These are phyloP conservation scores for Trichoderma polysporum DNA, from an alignment of 2,329 filamentous ascomycete genomes.

Conservation along the genomic window DNA sequence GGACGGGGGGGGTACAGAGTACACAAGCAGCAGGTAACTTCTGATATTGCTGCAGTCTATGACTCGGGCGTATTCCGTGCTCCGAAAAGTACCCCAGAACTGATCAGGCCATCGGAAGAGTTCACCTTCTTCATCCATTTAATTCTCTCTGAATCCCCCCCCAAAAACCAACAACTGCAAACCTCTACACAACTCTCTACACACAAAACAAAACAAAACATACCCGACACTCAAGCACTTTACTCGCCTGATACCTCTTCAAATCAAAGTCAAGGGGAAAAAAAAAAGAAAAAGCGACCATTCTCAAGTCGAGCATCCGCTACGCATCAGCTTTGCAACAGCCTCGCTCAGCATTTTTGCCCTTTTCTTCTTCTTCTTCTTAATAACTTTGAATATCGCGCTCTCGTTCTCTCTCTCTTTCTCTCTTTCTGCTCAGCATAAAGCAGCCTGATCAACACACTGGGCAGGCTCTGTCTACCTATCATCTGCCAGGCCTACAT, in stretches of 20 bases:
- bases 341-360: slow-evolving; percentile 13
- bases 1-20: neutral
- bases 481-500: neutral
- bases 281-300: neutral
- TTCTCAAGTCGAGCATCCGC: slow-evolving; percentile 9
- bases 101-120: neutral
- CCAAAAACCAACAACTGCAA: neutral
- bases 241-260: neutral
- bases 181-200: neutral
- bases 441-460: no score
- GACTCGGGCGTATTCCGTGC: neutral
- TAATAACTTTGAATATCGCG: neutral
- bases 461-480: neutral
- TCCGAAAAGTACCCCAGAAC: neutral
- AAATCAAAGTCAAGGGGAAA: neutral
- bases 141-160: neutral
- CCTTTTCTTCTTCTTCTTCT: neutral
- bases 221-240: neutral
- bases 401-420: neutral
- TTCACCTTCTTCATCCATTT: neutral
- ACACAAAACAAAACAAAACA: neutral
- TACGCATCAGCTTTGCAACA: slow-evolving; percentile 6
- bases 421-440: no score
- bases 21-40: neutral
- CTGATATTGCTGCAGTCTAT: no score